Percentiles rank a stretch among this genome's conserved stretches.
These are phyloP conservation scores for Rhizopogon sp. DNA, from an alignment of 768 basidiomycete species.

Conservation along the genomic window DNA sequence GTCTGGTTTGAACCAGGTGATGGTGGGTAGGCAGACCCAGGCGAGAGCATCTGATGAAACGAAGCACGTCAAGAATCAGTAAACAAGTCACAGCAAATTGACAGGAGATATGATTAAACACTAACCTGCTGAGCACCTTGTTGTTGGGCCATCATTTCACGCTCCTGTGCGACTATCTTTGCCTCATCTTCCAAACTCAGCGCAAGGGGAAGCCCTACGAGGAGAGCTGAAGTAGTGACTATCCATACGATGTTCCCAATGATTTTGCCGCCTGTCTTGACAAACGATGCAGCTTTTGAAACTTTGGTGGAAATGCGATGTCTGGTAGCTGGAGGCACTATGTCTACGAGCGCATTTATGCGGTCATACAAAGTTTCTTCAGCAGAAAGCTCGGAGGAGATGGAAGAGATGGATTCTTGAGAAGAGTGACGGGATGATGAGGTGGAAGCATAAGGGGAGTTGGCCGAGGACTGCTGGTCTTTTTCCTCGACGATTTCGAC, in stretches of 20 bases:
- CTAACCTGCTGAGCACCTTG: conserved; percentile 86
- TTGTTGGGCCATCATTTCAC: conserved; percentile 90
- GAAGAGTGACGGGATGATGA: conserved; percentile 69
- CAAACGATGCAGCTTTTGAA: conserved; percentile 53
- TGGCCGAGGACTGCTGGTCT: conserved; percentile 46
- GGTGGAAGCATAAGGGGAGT: conserved; percentile 70
- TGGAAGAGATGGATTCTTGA: conserved; percentile 72
- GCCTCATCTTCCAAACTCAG: conserved; percentile 95
- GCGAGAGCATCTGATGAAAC: conserved; percentile 63
- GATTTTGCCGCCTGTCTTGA: conserved; percentile 65
- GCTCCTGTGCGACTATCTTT: conserved; percentile 89
- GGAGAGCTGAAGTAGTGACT: conserved; percentile 86
- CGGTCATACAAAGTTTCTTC: conserved; percentile 89
- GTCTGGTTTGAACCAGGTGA: conserved; percentile 34
- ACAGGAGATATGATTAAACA: conserved; percentile 11
- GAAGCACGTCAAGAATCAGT: conserved; percentile 5
- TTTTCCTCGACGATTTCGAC: conserved; percentile 86
- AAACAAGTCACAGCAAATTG: conserved; percentile 3
- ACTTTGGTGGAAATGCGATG: conserved; percentile 63
- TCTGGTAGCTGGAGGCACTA: conserved; percentile 88
- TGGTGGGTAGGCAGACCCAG: conserved; percentile 49
- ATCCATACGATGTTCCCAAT: conserved; percentile 93
- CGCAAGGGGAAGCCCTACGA: conserved; percentile 91
- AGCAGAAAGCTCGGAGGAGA: conserved; percentile 62
- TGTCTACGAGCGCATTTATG: conserved; percentile 88